These are phyloP conservation scores for Hypomontagnella monticulosa DNA, from an alignment of 495 filamentous ascomycete species.

Conservation along the genomic window DNA sequence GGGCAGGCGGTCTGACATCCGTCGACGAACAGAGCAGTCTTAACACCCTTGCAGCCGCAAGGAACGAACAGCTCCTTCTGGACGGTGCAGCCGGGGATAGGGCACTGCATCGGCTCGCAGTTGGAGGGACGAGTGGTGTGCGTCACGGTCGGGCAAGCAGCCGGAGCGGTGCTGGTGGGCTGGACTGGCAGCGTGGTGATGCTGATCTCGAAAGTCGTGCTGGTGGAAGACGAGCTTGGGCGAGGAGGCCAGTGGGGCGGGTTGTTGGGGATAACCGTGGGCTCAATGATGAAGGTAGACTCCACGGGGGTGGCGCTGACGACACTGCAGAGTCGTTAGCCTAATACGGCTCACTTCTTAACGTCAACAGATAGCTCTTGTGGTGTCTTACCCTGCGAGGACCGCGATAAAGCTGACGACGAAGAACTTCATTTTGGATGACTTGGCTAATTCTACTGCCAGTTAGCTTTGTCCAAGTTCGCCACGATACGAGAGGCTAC, in stretches of 20 bases:
- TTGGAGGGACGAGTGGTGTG: constrained; percentile 50
- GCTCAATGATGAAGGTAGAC: not conserved
- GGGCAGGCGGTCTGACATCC: constrained; percentile 53
- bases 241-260: constrained; percentile 10
- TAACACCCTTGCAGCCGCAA: constrained; percentile 49
- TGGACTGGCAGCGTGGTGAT: constrained; percentile 42
- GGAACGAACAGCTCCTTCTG: constrained; percentile 46
- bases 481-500: not conserved
- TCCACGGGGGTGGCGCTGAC: constrained; percentile 8
- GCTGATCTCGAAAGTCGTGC: constrained; percentile 38
- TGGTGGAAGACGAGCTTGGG: constrained; percentile 23
- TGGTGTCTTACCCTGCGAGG: constrained; percentile 34
- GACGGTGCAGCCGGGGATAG: constrained; percentile 52
- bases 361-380: not conserved
- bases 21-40: constrained; percentile 52
- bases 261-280: not conserved
- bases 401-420: constrained; percentile 24
- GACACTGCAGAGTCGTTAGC: constrained; percentile 21
- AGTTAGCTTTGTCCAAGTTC: constrained; percentile 8
- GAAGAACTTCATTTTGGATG: constrained; percentile 35
- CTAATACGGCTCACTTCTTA: not conserved
- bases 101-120: constrained; percentile 53
- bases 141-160: constrained; percentile 53
- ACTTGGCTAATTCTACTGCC: constrained; percentile 6
- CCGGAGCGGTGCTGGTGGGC: constrained; percentile 6